Conservation (phyloP, 805 yeast species). For the Maudiozyma bulderi region DNA sequence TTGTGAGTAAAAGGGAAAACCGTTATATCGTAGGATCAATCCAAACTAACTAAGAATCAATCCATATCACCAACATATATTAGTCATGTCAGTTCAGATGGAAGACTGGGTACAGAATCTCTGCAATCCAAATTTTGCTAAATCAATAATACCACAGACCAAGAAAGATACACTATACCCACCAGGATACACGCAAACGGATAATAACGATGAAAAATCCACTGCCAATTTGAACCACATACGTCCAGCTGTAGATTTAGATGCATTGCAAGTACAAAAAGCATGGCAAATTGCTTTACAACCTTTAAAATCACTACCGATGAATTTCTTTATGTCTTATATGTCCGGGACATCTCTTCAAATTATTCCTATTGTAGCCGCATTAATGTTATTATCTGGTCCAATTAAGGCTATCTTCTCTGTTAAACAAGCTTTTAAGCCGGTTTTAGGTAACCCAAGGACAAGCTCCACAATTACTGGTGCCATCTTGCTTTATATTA, state of each 20-base stretch:
- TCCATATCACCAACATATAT: not conserved
- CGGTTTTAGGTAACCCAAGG: slow-evolving; percentile 32
- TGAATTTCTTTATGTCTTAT: slow-evolving; percentile 83
- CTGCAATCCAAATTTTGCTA: slow-evolving; percentile 3
- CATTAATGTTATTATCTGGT: slow-evolving; percentile 68
- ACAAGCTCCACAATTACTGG: slow-evolving; percentile 15
- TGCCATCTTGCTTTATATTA: slow-evolving; percentile 41
- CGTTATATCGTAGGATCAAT: no score
- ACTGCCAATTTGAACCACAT: not conserved
- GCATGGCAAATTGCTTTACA: slow-evolving; percentile 81
- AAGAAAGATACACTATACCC: slow-evolving; percentile 15
- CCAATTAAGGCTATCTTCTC: slow-evolving; percentile 65
- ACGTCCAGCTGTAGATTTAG: not conserved
- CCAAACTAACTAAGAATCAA: no score
- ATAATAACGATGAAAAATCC: not conserved
- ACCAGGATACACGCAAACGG: slow-evolving; percentile 16
- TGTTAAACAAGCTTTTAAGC: slow-evolving; percentile 46
- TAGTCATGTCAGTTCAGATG: slow-evolving; percentile 1
- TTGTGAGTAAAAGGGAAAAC: no score
- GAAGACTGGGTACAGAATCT: slow-evolving; percentile 14
- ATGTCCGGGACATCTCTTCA: slow-evolving; percentile 89
- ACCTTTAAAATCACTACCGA: slow-evolving; percentile 81
- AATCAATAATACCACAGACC: not conserved
- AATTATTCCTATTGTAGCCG: slow-evolving; percentile 83
- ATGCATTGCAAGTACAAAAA: slow-evolving; percentile 35